These are phyloP conservation scores for Brassica juncea DNA, from an alignment of 345 rosid genomes.

Conservation along the genomic window DNA sequence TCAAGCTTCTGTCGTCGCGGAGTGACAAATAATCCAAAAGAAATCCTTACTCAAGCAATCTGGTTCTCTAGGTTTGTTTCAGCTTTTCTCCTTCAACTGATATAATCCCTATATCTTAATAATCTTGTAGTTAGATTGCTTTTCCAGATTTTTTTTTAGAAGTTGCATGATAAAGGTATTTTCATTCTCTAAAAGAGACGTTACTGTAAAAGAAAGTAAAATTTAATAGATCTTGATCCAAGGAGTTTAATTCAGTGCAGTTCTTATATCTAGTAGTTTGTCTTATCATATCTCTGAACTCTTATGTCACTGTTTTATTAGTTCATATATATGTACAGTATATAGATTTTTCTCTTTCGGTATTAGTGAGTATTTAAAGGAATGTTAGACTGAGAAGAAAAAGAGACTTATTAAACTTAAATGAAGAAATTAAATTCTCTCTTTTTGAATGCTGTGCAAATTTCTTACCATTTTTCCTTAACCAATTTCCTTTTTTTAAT, in stretches of 20 bases:
- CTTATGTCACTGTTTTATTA: conserved; percentile 23
- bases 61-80: conserved; percentile 9
- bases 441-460: not conserved
- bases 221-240: conserved; percentile 23
- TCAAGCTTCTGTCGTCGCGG: not conserved
- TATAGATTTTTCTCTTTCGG: not conserved
- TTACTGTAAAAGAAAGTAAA: not conserved
- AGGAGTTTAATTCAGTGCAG: not conserved
- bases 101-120: not conserved
- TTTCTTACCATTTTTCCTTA: not conserved
- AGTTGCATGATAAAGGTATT: not conserved
- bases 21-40: conserved; percentile 9
- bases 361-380: not conserved
- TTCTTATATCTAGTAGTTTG: conserved; percentile 4
- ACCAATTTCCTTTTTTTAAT: not conserved
- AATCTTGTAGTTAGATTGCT: conserved; percentile 15
- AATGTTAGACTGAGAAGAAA: not conserved
- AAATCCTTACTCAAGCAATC: not conserved
- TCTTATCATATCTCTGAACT: not conserved
- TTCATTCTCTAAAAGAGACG: conserved; percentile 13
- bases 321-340: not conserved
- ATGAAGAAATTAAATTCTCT: not conserved
- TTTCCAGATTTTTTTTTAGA: conserved; percentile 1
- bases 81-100: not conserved
- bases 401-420: not conserved